A percentile compares a stretch with the other conserved stretches of the same genome.
These are phyloP conservation scores for Mangifera indica DNA, from an alignment of 345 rosid species.

Conservation along the genomic window DNA sequence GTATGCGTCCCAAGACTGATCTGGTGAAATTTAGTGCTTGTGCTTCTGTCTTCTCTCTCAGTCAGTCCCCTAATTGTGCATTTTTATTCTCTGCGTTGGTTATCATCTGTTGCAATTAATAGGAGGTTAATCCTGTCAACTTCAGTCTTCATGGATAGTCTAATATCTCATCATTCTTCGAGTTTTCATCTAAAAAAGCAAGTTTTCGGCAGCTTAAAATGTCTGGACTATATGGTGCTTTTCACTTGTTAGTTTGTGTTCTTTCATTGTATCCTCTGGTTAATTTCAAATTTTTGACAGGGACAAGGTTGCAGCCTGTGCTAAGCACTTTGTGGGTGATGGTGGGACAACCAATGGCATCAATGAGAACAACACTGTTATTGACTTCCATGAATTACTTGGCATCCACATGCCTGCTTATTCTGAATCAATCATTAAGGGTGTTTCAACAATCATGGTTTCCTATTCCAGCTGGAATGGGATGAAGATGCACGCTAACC, in stretches of 20 bases:
- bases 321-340: conserved; percentile 96
- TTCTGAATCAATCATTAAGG: conserved; percentile 69
- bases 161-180: background rate
- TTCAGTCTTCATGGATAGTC: background rate
- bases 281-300: conserved; percentile 34
- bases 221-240: background rate
- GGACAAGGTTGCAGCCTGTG: conserved; percentile 90
- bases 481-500: conserved; percentile 89
- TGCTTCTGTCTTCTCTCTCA: conserved; percentile 1
- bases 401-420: conserved; percentile 85
- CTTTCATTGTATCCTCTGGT: background rate
- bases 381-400: conserved; percentile 66
- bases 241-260: background rate
- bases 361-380: conserved; percentile 76
- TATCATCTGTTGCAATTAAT: too few species aligned
- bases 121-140: too few species aligned
- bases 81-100: too few species aligned
- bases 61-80: too few species aligned
- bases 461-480: conserved; percentile 99
- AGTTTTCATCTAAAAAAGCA: background rate
- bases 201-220: background rate
- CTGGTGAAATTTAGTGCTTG: background rate
- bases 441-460: conserved; percentile 88
- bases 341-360: conserved; percentile 91
- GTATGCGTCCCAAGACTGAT: background rate